These are phyloP conservation scores for Candida easanensis DNA, from an alignment of 805 yeast species.

Conservation along the genomic window DNA sequence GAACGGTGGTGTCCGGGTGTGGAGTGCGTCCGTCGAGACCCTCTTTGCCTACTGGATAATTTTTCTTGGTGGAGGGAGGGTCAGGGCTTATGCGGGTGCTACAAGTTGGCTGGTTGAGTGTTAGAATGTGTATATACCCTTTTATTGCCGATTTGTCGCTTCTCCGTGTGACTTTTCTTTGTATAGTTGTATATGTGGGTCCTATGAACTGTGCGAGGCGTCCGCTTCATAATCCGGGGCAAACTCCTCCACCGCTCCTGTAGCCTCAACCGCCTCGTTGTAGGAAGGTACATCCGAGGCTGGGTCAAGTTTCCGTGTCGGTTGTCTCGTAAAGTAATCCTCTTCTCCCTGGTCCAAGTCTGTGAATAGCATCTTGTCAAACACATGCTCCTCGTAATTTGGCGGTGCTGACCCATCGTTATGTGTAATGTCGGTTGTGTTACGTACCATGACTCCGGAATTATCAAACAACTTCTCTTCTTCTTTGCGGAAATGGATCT, in stretches of 20 bases:
- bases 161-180: no score
- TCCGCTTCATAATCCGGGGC: constrained; percentile 57
- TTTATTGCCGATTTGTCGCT: no score
- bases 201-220: no score
- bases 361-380: constrained; percentile 46
- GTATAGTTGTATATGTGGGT: no score
- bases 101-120: no score
- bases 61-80: no score
- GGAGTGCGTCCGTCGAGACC: no score
- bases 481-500: constrained; percentile 40
- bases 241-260: constrained; percentile 35
- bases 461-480: constrained; percentile 31
- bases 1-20: neutral
- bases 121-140: no score
- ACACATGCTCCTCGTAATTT: constrained; percentile 65
- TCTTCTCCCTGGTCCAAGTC: constrained; percentile 5
- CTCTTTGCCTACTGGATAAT: no score
- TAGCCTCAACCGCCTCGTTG: constrained; percentile 60
- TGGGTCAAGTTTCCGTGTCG: constrained; percentile 3
- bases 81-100: no score
- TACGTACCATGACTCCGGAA: constrained; percentile 3
- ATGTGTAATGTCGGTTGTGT: constrained; percentile 29
- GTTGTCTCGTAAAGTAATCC: constrained; percentile 1
- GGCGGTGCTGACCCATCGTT: constrained; percentile 67
- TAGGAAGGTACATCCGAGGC: constrained; percentile 75